A percentile compares a stretch with the other conserved stretches of the same genome.
These are phyloP conservation scores for Gossypium laxum DNA, from an alignment of 441 rosid species.

Conservation along the genomic window DNA sequence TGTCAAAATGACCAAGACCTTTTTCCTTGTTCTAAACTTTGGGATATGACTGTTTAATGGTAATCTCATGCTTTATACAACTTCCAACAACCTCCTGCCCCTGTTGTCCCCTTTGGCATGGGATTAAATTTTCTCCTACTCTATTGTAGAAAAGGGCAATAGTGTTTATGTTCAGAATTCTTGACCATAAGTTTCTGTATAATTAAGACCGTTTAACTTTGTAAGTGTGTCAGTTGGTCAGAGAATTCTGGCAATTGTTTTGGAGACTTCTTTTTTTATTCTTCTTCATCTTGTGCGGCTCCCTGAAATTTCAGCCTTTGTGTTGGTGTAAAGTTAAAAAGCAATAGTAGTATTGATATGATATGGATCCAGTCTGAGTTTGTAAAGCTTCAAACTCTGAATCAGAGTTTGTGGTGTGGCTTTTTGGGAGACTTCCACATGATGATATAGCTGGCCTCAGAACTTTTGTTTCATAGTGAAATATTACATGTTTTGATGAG, in stretches of 20 bases:
- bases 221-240: background rate
- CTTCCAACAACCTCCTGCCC: background rate
- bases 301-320: constrained; percentile 1
- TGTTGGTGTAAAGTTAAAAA: background rate
- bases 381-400: constrained; percentile 6
- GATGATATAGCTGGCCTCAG: background rate
- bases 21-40: background rate
- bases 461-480: background rate
- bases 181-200: background rate
- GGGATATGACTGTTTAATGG: background rate
- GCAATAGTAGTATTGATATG: background rate
- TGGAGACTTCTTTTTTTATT: background rate
- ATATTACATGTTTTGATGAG: background rate
- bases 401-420: background rate
- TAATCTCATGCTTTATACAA: background rate
- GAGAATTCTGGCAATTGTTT: background rate
- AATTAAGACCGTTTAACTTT: background rate
- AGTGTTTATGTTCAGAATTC: background rate
- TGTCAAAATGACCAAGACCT: background rate
- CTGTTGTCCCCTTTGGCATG: background rate
- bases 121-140: background rate
- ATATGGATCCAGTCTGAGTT: background rate
- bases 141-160: background rate
- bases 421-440: background rate
- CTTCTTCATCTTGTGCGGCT: background rate